Evolutionary conservation across 257 asterid genomes (phyloP).

Genomic region (Ilex asprella): DNA sequence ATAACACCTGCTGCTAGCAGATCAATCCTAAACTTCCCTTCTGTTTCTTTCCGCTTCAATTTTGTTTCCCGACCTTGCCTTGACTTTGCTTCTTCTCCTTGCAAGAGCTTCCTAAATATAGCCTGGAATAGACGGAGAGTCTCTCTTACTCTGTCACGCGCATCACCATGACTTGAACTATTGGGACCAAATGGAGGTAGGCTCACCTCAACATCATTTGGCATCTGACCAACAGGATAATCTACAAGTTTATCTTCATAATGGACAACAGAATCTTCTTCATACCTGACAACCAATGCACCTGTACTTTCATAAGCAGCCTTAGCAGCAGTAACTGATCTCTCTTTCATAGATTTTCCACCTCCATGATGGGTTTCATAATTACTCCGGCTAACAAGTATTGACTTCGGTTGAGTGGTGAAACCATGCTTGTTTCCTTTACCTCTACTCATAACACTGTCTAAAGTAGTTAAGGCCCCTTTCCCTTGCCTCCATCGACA

Average conservation of each 20-base stretch:
- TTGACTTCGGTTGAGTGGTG: constrained; percentile 22
- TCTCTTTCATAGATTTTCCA: constrained; percentile 24
- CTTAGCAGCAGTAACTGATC: constrained; percentile 12
- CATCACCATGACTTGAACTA: constrained; percentile 52
- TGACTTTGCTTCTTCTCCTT: constrained; percentile 59
- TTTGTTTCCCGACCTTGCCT: constrained; percentile 34
- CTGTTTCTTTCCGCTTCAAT: constrained; percentile 17
- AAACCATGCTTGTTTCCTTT: constrained; percentile 20
- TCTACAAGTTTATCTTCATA: constrained; percentile 16
- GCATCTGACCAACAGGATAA: constrained; percentile 19
- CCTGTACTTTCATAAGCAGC: constrained; percentile 18
- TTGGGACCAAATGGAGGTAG: constrained; percentile 68
- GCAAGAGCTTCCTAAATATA: constrained; percentile 67
- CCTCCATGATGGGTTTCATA: constrained; percentile 11
- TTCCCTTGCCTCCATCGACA: constrained; percentile 24
- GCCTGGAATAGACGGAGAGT: constrained; percentile 56
- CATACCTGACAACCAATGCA: constrained; percentile 21
- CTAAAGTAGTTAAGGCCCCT: constrained; percentile 5
- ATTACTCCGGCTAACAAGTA: constrained; percentile 34
- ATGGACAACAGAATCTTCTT: constrained; percentile 11
- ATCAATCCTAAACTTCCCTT: constrained; percentile 45
- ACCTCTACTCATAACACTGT: constrained; percentile 13
- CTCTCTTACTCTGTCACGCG: constrained; percentile 66
- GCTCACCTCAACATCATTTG: constrained; percentile 26
- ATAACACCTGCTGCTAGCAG: constrained; percentile 45